Evolutionary conservation across 2,329 filamentous ascomycete genomes (phyloP).

Genomic region (Fusarium begoniae): DNA sequence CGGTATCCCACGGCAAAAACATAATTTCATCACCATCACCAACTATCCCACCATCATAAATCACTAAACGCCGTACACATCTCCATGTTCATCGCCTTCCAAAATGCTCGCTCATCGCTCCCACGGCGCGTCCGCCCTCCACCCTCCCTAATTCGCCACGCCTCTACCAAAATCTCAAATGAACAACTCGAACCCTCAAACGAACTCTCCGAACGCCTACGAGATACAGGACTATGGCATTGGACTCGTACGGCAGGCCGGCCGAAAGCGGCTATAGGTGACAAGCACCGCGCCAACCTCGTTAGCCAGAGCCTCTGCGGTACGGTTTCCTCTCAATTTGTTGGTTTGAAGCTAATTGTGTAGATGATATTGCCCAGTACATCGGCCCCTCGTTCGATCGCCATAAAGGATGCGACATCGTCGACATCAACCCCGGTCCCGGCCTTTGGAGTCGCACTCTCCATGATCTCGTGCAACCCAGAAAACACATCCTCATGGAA

Average conservation of each 20-base stretch:
- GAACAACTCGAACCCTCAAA: conserved; percentile 12
- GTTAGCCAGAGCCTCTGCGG: conserved; percentile 61
- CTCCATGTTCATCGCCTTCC: conserved; percentile 32
- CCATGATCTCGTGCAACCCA: conserved; percentile 77
- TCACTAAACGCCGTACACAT: too few relatives aligned
- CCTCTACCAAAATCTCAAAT: background rate
- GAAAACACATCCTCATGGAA: conserved; percentile 86
- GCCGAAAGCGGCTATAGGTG: conserved; percentile 28
- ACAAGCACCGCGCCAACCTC: conserved; percentile 60
- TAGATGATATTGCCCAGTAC: conserved; percentile 76
- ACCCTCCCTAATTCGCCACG: background rate
- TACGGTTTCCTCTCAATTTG: conserved; percentile 25
- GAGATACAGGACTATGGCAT: conserved; percentile 42
- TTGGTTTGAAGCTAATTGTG: background rate
- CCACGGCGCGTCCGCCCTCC: conserved; percentile 3
- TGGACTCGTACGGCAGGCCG: background rate
- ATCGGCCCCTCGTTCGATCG: conserved; percentile 74
- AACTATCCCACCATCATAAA: background rate
- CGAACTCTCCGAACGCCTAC: conserved; percentile 36
- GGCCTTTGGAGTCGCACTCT: conserved; percentile 83
- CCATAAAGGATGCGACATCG: conserved; percentile 81
- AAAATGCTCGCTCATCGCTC: conserved; percentile 24
- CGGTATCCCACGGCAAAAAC: conserved; percentile 35
- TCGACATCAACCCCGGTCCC: conserved; percentile 85
- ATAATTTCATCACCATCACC: conserved; percentile 24